Conservation (phyloP, 2,329 filamentous ascomycete genomes). For the Chaetomium olivaceum region DNA sequence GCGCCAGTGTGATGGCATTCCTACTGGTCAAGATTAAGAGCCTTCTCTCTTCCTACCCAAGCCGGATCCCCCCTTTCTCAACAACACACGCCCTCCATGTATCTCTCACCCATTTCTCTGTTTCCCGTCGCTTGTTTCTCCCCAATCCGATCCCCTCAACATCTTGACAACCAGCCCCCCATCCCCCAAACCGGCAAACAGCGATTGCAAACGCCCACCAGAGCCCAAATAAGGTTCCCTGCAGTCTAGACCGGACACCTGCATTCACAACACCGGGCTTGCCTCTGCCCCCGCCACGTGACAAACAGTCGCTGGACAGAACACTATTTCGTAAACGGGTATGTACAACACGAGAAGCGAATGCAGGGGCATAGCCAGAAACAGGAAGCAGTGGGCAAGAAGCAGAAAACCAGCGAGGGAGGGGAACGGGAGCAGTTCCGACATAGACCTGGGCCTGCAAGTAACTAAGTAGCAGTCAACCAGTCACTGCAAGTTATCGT, state of each 20-base stretch:
- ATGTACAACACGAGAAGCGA: not conserved
- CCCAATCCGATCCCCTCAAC: not conserved
- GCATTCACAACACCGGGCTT: slow-evolving; percentile 10
- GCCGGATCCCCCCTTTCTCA: not conserved
- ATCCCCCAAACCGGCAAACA: not conserved
- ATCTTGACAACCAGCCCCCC: not conserved
- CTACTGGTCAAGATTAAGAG: not conserved
- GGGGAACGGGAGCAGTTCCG: not conserved
- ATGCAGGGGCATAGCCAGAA: not conserved
- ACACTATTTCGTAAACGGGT: not conserved
- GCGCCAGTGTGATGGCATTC: not conserved
- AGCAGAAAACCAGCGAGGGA: not conserved
- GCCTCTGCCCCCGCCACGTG: slow-evolving; percentile 17
- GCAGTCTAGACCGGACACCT: slow-evolving; percentile 18
- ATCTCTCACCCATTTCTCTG: not conserved
- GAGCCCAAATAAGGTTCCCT: slow-evolving; percentile 26
- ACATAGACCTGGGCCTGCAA: not conserved
- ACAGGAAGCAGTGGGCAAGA: not conserved
- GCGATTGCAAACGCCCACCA: slow-evolving; percentile 22
- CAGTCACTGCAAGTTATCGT: not conserved
- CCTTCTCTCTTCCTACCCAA: not conserved
- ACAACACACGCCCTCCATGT: not conserved
- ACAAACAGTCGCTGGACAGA: slow-evolving; percentile 15
- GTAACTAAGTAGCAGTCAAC: not conserved
- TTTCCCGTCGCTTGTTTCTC: not conserved